These are phyloP conservation scores for Trametes polyzona DNA, from an alignment of 1,284 basidiomycete genomes.

Conservation along the genomic window DNA sequence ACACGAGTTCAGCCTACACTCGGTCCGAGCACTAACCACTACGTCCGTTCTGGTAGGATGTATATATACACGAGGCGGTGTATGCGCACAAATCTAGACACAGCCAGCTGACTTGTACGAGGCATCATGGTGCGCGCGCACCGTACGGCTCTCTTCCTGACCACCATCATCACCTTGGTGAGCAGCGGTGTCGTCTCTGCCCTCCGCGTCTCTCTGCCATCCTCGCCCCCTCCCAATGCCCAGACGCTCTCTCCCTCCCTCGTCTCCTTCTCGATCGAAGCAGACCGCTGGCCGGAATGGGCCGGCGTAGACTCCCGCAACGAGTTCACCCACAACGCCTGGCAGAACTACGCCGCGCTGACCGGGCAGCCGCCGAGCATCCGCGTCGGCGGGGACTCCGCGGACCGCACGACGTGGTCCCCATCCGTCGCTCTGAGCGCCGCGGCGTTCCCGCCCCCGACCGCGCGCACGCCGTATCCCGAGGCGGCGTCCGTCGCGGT, in stretches of 20 bases:
- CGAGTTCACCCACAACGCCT: constrained; percentile 55
- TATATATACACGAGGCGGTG: no score
- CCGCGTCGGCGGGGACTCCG: constrained; percentile 61
- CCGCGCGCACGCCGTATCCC: constrained; percentile 57
- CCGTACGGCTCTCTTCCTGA: no score
- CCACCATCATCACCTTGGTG: no score
- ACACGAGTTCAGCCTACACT: no score
- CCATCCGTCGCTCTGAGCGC: constrained; percentile 7
- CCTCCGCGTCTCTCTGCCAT: constrained; percentile 17
- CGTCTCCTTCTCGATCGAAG: constrained; percentile 63
- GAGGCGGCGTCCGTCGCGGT: constrained; percentile 60
- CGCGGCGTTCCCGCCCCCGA: constrained; percentile 50
- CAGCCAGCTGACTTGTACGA: no score
- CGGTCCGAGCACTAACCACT: no score
- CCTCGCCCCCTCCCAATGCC: constrained; percentile 12
- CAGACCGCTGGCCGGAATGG: constrained; percentile 69
- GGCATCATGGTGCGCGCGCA: no score
- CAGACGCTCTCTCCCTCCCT: constrained; percentile 36
- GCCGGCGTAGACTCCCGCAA: constrained; percentile 50
- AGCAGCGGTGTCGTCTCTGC: no score
- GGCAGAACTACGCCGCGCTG: constrained; percentile 54
- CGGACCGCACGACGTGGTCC: constrained; percentile 51
- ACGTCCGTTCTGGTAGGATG: no score
- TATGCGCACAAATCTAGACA: no score
- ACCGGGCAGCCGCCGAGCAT: constrained; percentile 57